Conservation (phyloP, 495 filamentous ascomycete genomes). For the Daldinia loculata region DNA sequence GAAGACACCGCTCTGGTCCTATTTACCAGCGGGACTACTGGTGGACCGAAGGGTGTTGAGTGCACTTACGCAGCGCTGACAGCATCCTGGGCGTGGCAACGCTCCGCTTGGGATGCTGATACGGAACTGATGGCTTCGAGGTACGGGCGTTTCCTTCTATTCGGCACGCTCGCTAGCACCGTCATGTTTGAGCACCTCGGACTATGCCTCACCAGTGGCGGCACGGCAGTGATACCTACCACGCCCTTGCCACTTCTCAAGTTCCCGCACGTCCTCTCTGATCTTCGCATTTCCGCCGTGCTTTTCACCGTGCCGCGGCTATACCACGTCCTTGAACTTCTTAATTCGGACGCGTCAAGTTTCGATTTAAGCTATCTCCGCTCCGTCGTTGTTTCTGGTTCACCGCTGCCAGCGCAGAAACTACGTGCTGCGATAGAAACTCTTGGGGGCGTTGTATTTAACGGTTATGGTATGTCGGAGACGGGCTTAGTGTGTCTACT, state of each 20-base stretch:
- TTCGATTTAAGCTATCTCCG: slow-evolving; percentile 14
- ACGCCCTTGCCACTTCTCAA: slow-evolving; percentile 4
- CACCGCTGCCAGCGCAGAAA: slow-evolving; percentile 12
- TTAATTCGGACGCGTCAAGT: slow-evolving; percentile 2
- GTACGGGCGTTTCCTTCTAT: slow-evolving; percentile 16
- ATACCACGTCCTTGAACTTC: slow-evolving; percentile 7
- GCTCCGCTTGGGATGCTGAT: not conserved
- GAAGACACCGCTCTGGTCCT: slow-evolving; percentile 19
- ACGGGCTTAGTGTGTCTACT: slow-evolving; percentile 7
- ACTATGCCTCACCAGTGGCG: slow-evolving; percentile 14
- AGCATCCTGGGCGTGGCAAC: slow-evolving; percentile 14
- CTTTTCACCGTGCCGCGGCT: slow-evolving; percentile 18
- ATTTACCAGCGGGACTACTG: slow-evolving; percentile 23
- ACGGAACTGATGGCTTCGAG: slow-evolving; percentile 5
- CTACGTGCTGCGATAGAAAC: slow-evolving; percentile 1
- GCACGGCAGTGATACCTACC: slow-evolving; percentile 16
- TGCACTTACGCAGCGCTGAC: slow-evolving; percentile 9
- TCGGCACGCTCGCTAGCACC: slow-evolving; percentile 13
- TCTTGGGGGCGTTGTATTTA: slow-evolving; percentile 2
- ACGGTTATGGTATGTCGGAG: slow-evolving; percentile 16
- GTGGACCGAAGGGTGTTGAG: slow-evolving; percentile 21
- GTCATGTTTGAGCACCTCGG: slow-evolving; percentile 18
- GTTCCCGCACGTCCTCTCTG: slow-evolving; percentile 8
- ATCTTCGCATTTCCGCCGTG: slow-evolving; percentile 15
- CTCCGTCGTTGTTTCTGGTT: slow-evolving; percentile 15